Evolutionary conservation across 805 yeast species (phyloP), one percentile per base, ranked within the genome.

Genomic region (Starmera dryadoides): DNA sequence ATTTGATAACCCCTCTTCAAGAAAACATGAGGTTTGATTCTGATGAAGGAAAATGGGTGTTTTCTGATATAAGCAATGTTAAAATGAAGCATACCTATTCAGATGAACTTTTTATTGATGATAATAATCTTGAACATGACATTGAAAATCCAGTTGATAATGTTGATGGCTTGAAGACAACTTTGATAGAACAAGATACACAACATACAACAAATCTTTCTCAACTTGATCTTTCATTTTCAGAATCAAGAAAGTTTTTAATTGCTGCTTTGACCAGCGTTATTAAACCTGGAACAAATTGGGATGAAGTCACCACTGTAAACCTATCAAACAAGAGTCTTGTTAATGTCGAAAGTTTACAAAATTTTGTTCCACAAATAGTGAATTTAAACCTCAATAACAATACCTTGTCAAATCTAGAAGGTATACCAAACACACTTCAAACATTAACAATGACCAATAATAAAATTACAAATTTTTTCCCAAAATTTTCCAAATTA

Each of bases 191-290:
- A 8, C 42, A 46, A 8, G 48, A 50, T 30, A 39, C 36, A 25
- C 23, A 40, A 19, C 49, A 52, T 4, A 68, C 70, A 2, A 72
- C 78, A 0, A 60, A 60, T 17, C 48, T 64, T 2, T 68, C 75
- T 2, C 68, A 67, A 22, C 38, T 71, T 11, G 71, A 72, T 30
- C 39, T 68, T 6, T 64, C 76, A 1, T 74, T 73, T 45, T 62
- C 75, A 2, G 67, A 67, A 41, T 64, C 70, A 0, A 64, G 63
- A 42, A 66, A 56, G 37, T 55, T 52, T 6, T 44, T 74, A 35
- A 68, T 73, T 4, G 55, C 71, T 1, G 57, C 64, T 2, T 56
- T 73, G 4, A 70, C 73, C 0, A 71, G 65, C 34, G 54, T 51
- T 3, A 44, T 70, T 7, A 41, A 59, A 7, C 56, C 63, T 7